Percentiles rank a stretch among this genome's conserved stretches.
Conservation (phyloP, 2,329 filamentous ascomycete genomes). For the Didymellaceae sp. region DNA sequence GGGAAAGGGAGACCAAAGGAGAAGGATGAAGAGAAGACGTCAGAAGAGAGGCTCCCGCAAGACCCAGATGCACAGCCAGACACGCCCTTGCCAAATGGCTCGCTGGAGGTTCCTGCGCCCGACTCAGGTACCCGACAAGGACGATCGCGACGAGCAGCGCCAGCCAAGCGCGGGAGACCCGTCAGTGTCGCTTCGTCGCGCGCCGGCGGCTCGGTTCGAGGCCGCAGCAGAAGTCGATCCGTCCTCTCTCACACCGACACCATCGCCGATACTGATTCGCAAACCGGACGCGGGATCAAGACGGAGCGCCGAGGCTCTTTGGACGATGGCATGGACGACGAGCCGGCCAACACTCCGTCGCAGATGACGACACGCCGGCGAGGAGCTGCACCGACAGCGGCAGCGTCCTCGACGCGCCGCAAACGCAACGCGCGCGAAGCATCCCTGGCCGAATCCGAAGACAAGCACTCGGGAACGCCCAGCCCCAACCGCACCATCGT, state of each 20-base stretch:
- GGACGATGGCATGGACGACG: conserved; percentile 50
- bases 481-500: conserved; percentile 45
- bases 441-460: conserved; percentile 42
- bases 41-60: conserved; percentile 18
- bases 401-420: conserved; percentile 48
- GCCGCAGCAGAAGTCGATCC: conserved; percentile 57
- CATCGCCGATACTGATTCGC: conserved; percentile 50
- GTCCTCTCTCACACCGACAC: conserved; percentile 55
- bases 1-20: conserved; percentile 38
- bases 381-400: conserved; percentile 25
- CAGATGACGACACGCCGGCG: conserved; percentile 43
- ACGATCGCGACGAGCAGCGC: conserved; percentile 40
- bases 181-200: conserved; percentile 56
- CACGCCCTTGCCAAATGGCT: conserved; percentile 19
- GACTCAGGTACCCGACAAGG: conserved; percentile 41
- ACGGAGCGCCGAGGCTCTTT: conserved; percentile 54
- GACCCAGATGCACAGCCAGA: conserved; percentile 23
- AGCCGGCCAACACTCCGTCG: conserved; percentile 35
- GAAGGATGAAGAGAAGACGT: conserved; percentile 24
- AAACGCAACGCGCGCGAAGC: conserved; percentile 49
- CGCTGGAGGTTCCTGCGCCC: conserved; percentile 27
- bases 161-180: conserved; percentile 38
- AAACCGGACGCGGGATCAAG: conserved; percentile 52
- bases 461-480: conserved; percentile 36
- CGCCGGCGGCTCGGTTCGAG: conserved; percentile 52